phyloP scores from a whole-genome alignment of 345 rosid species.

The Eucalyptus dawsonii region DNA sequence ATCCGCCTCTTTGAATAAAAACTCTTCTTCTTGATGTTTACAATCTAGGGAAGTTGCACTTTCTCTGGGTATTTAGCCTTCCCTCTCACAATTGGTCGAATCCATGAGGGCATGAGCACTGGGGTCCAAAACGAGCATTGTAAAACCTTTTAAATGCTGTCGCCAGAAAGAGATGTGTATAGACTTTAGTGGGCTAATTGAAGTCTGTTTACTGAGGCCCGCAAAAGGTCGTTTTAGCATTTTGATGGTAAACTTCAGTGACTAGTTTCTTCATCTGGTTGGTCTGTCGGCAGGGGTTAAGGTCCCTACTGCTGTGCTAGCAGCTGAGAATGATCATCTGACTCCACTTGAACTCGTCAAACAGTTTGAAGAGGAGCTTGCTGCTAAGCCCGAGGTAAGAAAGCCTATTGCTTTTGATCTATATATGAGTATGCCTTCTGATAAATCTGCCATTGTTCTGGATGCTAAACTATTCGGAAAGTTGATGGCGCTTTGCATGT shows the following conservation, averaged over 20 bases:
- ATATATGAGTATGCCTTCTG: too few relatives aligned
- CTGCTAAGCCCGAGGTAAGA: constrained; percentile 21
- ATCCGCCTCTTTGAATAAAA: neutral
- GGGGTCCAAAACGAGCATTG: neutral
- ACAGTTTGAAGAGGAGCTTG: constrained; percentile 20
- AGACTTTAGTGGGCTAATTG: neutral
- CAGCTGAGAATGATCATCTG: constrained; percentile 19
- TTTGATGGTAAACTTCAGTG: neutral
- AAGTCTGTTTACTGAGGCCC: neutral
- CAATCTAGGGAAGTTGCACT: neutral
- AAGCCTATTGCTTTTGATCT: neutral
- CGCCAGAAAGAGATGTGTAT: neutral
- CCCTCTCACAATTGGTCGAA: neutral
- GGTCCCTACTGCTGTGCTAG: constrained; percentile 21
- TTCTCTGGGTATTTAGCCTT: neutral
- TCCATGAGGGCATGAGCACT: neutral
- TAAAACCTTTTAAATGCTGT: neutral
- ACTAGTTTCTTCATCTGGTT: neutral
- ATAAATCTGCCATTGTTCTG: neutral
- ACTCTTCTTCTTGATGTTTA: neutral
- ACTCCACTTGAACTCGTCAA: constrained; percentile 29
- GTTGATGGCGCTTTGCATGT: neutral
- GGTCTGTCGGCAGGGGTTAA: constrained; percentile 6
- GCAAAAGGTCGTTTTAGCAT: neutral
- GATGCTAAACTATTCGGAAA: neutral